Conservation (phyloP, 148 eudicot species). For the Drosera capensis region DNA sequence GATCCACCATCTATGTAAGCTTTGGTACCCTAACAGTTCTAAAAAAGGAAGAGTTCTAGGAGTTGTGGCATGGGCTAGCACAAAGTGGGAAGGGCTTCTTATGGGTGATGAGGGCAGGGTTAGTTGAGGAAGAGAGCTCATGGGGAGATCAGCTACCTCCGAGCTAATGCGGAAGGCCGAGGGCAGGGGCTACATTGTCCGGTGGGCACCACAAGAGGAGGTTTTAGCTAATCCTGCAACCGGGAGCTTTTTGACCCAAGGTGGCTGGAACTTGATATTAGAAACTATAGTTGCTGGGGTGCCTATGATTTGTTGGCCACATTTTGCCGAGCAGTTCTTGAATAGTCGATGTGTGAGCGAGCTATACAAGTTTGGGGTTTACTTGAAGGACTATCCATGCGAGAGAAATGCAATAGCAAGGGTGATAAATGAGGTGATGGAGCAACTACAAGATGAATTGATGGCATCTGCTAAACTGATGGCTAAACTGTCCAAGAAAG, state of each 20-base stretch:
- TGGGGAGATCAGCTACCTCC: background rate
- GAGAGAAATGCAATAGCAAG: conserved; percentile 10
- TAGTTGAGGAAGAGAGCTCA: too few species aligned
- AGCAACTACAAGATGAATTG: conserved; percentile 7
- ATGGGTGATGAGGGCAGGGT: conserved; percentile 18
- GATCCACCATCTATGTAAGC: conserved; percentile 23
- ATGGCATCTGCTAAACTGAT: background rate
- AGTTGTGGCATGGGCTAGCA: conserved; percentile 18
- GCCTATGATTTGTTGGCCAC: conserved; percentile 26
- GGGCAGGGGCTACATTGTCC: conserved; percentile 12
- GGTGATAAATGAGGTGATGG: conserved; percentile 18
- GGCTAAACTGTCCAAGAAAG: conserved; percentile 7
- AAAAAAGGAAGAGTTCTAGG: conserved; percentile 17
- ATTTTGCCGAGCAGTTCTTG: conserved; percentile 17
- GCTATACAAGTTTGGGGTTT: conserved; percentile 16
- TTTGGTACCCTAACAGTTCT: conserved; percentile 17
- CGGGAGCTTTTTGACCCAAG: conserved; percentile 20
- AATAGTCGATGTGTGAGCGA: conserved; percentile 16
- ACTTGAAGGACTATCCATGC: conserved; percentile 17
- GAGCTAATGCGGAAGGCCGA: conserved; percentile 5
- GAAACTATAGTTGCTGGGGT: conserved; percentile 20
- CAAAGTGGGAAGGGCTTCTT: conserved; percentile 10
- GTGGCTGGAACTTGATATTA: conserved; percentile 25
- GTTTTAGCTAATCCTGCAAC: conserved; percentile 14
- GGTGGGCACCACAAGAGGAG: conserved; percentile 27